A percentile compares a stretch with the other conserved stretches of the same genome.
Evolutionary conservation across 176 grass and related monocot species (phyloP).

Genomic region (Calamus simplicifolius): DNA sequence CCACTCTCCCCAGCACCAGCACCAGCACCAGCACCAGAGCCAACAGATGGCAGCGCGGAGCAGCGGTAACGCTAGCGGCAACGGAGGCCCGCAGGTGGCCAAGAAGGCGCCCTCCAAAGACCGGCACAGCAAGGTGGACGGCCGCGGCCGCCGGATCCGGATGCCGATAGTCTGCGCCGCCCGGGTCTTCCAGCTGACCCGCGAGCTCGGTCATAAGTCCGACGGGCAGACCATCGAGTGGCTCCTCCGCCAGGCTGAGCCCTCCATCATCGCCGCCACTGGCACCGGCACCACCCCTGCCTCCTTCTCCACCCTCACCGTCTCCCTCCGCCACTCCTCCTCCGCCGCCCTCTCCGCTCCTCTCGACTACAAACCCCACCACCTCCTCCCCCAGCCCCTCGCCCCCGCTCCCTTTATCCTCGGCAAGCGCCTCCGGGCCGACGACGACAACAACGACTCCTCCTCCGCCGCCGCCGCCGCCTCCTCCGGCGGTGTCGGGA

Average conservation of each 20-base stretch:
- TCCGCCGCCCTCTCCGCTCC: not conserved
- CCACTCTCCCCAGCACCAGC: constrained; percentile 1
- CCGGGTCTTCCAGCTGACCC: constrained; percentile 86
- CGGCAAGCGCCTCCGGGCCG: constrained; percentile 57
- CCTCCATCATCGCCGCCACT: constrained; percentile 87
- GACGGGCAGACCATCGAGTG: constrained; percentile 97
- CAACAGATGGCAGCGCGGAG: not conserved
- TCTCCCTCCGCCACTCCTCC: constrained; percentile 19
- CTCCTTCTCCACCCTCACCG: constrained; percentile 64
- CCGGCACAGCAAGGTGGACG: constrained; percentile 93
- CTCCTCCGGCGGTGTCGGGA: not conserved
- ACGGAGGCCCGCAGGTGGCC: constrained; percentile 10
- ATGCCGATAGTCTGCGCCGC: constrained; percentile 95
- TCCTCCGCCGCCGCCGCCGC: not conserved
- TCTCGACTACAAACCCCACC: no score
- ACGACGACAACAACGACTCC: constrained; percentile 9
- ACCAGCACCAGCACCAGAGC: no score
- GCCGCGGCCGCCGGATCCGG: constrained; percentile 66
- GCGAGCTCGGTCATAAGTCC: constrained; percentile 93
- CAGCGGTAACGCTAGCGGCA: not conserved
- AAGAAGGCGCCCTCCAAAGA: constrained; percentile 73
- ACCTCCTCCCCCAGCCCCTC: constrained; percentile 13
- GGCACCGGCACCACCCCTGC: constrained; percentile 70
- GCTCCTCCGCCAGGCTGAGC: constrained; percentile 90
- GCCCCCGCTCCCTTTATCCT: constrained; percentile 54